Evolutionary conservation across 495 filamentous ascomycete species (phyloP), one percentile per base, ranked within the genome.

Genomic region (Echria macrotheca): DNA sequence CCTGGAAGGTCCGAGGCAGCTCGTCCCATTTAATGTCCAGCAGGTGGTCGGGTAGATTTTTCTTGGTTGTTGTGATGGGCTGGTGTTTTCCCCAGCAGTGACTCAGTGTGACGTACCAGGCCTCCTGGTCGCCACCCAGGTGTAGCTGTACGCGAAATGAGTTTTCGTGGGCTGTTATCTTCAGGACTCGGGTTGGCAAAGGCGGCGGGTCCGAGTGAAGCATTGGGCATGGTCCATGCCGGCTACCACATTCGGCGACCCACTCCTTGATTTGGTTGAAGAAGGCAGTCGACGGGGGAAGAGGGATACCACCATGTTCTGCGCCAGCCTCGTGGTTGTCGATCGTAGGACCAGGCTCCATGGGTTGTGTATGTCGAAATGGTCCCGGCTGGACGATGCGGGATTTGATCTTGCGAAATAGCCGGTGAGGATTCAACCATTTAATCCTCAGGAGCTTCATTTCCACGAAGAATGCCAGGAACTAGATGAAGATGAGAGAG

Each of bases 1-100:
- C 57, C n/a, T 36, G 58, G 35, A 68, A 57, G 5, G 53, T 59
- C 12, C 29, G 50, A 1, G 58, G 58, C 1, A 68, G 59, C 12
- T 37, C 14, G 8, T 17, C 14, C 8, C 48, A 19, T 1, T n/a
- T 8, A 19, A 68, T 51, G 9, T 29, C 46, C 2, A 19, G 9
- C 41, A 26, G 17, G 1, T 33, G 2, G 25, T 4, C 7, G 1
- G 33, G 5, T 5, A 48, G 8, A 8, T 31, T 55, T 5, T 10
- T 19, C 0, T 28, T 26, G 1, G 17, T 33, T 1, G 52, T 50
- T 22, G 22, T 14, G 33, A 32, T n/a, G 15, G 24, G 15, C 0
- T 39, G 29, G 4, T 19, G 1, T 21, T 11, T 19, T 5, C 24
- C 41, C 49, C 49, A 52, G 14, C 49, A 45, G 35, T 52, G 49